Percentiles rank a stretch among this genome's conserved stretches.
These are phyloP conservation scores for Acephala macrosclerotiorum DNA, from an alignment of 2,329 filamentous ascomycete genomes.

Conservation along the genomic window DNA sequence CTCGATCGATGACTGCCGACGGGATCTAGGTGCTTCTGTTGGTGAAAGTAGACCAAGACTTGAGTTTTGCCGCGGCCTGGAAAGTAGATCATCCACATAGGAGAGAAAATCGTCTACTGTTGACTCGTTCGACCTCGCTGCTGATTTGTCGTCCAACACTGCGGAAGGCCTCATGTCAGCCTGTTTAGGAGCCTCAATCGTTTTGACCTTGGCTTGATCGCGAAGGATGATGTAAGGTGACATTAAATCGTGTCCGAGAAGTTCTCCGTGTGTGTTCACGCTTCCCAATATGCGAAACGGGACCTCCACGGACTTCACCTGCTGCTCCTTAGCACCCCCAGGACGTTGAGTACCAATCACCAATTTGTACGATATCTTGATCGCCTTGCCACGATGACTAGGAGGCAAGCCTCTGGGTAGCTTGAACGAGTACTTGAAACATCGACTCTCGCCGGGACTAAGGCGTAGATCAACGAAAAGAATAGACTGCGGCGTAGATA, in stretches of 20 bases:
- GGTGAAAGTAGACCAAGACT: constrained; percentile 74
- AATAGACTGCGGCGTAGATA: constrained; percentile 96
- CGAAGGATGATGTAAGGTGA: constrained; percentile 88
- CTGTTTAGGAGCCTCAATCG: constrained; percentile 33
- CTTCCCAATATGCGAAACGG: constrained; percentile 94
- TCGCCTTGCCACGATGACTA: constrained; percentile 87
- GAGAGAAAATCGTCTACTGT: constrained; percentile 71
- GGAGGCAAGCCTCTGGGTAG: constrained; percentile 91
- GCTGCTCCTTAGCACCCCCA: constrained; percentile 78
- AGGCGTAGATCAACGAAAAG: constrained; percentile 93
- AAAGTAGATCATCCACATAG: constrained; percentile 80
- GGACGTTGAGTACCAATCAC: constrained; percentile 91
- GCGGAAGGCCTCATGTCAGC: constrained; percentile 23
- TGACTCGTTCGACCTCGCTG: constrained; percentile 43
- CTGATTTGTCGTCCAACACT: constrained; percentile 37
- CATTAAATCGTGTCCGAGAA: constrained; percentile 93
- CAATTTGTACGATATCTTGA: constrained; percentile 91
- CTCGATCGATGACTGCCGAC: constrained; percentile 61
- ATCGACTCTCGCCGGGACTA: constrained; percentile 85
- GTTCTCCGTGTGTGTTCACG: constrained; percentile 87
- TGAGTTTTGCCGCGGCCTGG: constrained; percentile 61
- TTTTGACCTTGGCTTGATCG: constrained; percentile 68
- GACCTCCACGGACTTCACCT: constrained; percentile 88
- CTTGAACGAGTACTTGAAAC: constrained; percentile 86
- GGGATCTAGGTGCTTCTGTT: constrained; percentile 63